Evolutionary conservation across 139 green algal genomes (phyloP).

Genomic region (Chlorella sp.): DNA sequence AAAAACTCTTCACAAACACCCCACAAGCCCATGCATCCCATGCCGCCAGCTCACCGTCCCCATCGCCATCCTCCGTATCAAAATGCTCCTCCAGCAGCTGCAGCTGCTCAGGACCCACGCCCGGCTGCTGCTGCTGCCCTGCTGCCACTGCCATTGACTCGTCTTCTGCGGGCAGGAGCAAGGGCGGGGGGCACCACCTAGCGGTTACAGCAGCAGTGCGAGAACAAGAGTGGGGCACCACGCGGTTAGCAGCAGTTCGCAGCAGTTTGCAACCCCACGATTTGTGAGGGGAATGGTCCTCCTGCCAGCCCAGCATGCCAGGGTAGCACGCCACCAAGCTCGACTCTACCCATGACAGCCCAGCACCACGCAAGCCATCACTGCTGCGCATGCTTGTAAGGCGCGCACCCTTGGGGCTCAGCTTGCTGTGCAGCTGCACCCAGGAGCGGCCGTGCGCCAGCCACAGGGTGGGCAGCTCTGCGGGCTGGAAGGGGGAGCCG

Average conservation of each 20-base stretch:
- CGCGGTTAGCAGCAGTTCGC: too few species aligned
- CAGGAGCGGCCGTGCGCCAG: constrained; percentile 36
- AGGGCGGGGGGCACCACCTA: neutral
- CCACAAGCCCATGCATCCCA: neutral
- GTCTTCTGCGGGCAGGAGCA: neutral
- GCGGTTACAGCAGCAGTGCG: too few species aligned
- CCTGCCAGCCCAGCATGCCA: too few species aligned
- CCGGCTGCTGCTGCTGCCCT: neutral
- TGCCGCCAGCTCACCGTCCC: constrained; percentile 13
- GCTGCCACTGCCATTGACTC: neutral
- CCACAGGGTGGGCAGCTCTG: constrained; percentile 58
- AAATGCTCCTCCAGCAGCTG: constrained; percentile 52
- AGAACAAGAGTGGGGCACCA: neutral
- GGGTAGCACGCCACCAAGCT: neutral
- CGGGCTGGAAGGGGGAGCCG: constrained; percentile 48
- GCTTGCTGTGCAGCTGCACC: constrained; percentile 27
- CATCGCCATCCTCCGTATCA: constrained; percentile 45
- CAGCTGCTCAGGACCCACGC: constrained; percentile 57
- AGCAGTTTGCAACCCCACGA: too few species aligned
- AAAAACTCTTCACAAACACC: too few species aligned
- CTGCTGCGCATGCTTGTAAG: neutral
- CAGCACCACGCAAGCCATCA: neutral
- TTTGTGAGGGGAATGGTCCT: too few species aligned
- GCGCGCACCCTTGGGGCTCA: constrained; percentile 5
- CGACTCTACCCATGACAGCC: neutral